phyloP scores from a whole-genome alignment of 345 rosid genomes.

The Populus euphratica region DNA sequence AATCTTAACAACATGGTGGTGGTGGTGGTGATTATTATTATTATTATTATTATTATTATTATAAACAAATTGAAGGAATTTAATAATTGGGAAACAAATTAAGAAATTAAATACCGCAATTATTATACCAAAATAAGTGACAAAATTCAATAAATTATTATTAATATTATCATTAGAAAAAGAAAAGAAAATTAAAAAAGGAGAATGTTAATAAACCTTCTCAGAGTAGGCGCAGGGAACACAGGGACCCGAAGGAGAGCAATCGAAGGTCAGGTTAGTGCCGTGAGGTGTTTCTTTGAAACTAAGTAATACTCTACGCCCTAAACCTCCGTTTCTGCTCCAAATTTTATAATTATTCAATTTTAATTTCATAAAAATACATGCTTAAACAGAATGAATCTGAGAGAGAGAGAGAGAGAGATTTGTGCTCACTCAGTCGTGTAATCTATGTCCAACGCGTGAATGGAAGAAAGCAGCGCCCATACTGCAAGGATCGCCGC shows the following conservation, averaged over 20 bases:
- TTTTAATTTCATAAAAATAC: too few species aligned
- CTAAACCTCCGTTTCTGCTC: conserved; percentile 28
- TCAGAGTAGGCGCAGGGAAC: conserved; percentile 75
- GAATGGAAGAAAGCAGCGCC: neutral
- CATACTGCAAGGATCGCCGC: neutral
- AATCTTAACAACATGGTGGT: neutral
- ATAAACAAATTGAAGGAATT: neutral
- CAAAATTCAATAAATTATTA: neutral
- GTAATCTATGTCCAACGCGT: neutral
- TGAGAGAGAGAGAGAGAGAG: neutral
- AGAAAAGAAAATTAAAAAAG: neutral
- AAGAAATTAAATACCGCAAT: neutral
- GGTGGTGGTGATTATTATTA: too few species aligned
- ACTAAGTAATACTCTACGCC: conserved; percentile 51
- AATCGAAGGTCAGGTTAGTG: conserved; percentile 62
- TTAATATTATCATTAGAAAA: neutral
- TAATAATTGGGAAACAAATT: neutral
- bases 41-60: too few species aligned
- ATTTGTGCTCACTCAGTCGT: neutral
- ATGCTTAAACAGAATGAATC: neutral
- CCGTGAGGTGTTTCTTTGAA: conserved; percentile 67
- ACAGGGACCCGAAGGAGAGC: conserved; percentile 91
- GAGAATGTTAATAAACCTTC: conserved; percentile 40
- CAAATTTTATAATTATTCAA: neutral
- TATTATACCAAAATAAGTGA: neutral